A percentile compares a stretch with the other conserved stretches of the same genome.
phyloP scores from a whole-genome alignment of 208 protist genomes.

The Giardia muris region DNA sequence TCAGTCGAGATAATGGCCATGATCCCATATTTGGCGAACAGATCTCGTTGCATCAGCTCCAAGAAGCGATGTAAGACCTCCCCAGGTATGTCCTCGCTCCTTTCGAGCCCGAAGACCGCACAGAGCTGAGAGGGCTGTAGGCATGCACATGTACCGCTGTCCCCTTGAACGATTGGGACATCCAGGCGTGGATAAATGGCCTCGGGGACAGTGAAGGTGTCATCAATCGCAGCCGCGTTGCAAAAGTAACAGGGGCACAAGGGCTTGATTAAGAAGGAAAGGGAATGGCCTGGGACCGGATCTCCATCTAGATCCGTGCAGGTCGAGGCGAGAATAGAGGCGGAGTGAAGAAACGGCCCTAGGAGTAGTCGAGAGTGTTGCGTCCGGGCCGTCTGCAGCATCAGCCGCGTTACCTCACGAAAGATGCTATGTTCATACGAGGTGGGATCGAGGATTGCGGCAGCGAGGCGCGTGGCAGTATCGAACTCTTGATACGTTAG shows the following conservation, averaged over 20 bases:
- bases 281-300: not conserved
- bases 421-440: not conserved
- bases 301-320: not conserved
- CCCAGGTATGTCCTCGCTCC: not conserved
- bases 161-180: not conserved
- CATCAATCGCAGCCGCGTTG: not conserved
- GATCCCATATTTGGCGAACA: no score
- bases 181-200: not conserved
- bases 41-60: not conserved
- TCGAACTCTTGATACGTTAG: not conserved
- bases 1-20: no score
- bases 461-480: not conserved
- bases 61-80: not conserved
- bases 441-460: not conserved
- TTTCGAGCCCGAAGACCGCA: not conserved
- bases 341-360: not conserved
- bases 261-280: not conserved
- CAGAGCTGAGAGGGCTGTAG: not conserved
- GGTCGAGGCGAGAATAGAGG: not conserved
- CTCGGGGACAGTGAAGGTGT: not conserved
- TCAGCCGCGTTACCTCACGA: not conserved
- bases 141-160: not conserved
- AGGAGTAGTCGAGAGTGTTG: not conserved
- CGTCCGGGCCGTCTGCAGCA: not conserved
- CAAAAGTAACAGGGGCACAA: not conserved